Evolutionary conservation across 306 rosid species (phyloP).

Genomic region (Cyamopsis tetragonoloba): DNA sequence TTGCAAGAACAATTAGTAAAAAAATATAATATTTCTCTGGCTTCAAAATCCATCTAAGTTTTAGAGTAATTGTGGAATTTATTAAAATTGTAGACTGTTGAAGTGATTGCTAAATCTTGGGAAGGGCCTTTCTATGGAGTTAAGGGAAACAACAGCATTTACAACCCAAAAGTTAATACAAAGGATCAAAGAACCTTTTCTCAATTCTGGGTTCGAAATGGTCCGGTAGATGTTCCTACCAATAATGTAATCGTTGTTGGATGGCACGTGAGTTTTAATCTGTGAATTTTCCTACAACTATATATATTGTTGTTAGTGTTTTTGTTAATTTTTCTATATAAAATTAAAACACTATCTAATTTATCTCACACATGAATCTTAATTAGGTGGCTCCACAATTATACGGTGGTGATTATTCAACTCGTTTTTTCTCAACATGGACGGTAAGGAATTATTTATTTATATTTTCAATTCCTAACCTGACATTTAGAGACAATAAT

Average conservation of each 20-base stretch:
- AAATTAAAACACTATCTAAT: neutral
- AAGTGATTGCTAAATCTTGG: too few species aligned
- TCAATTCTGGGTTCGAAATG: neutral
- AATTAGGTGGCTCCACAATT: neutral
- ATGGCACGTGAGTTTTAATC: conserved; percentile 23
- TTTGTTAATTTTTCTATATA: neutral
- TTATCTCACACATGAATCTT: neutral
- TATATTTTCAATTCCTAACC: neutral
- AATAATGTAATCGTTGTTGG: neutral
- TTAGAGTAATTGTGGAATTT: too few species aligned
- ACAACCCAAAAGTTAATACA: too few species aligned
- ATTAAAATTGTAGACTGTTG: too few species aligned
- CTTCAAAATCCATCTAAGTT: too few species aligned
- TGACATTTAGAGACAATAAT: neutral
- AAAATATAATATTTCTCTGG: too few species aligned
- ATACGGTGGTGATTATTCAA: neutral
- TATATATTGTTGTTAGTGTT: neutral
- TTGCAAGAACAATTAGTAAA: too few species aligned
- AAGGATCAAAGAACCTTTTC: neutral
- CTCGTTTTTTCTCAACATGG: neutral
- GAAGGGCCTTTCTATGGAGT: too few species aligned
- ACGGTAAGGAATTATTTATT: neutral
- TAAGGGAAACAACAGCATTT: too few species aligned
- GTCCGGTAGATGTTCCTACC: neutral
- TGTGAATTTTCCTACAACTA: neutral